Base-by-base conservation (phyloP, 1,139 yeast species). In the Hanseniaspora sp. region DNA sequence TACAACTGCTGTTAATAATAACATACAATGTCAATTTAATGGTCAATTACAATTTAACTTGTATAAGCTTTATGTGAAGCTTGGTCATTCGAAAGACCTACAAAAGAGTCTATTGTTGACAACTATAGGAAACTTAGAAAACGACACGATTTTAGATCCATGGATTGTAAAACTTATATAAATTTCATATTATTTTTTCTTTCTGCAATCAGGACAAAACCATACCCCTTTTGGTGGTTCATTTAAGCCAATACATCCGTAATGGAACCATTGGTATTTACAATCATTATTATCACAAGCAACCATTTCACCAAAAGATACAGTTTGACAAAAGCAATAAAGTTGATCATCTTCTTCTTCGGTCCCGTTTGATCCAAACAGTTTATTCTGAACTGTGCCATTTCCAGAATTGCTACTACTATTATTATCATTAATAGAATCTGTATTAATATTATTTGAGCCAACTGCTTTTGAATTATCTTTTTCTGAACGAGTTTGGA, bases 231-330 rank as follows among this genome's bases (percentile, higher is more conserved):
- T 78, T 0, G 90, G 88, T 2, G 86, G 85, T 38, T 77, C 74
- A 8, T 77, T 75, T 52, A 83, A 69, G 1, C 85, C 85, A 53
- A 83, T 86, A 72, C 92, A 83, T 56, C 76, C 73, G 74, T 85
- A 83, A 66, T 83, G 92, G 64, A 82, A 83, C 92, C 92, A 83
- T 63, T 81, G 86, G 59, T 70, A 75, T 59, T 78, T 74, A 68
- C 92, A 83, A 57, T 78, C 78, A 23, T 78, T 79, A 56, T 83
- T 82, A 63, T 83, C 92, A 65, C 92, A 83, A 0, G 87, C 88
- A 65, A 83, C 80, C 92, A 83, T 83, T 59, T 78, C 83, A 13
- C 90, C 90, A 67, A 75, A 81, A 1, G 86, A 79, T 0, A 80
- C 83, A 17, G 83, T 72, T 59, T 78, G 80, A 64, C 92, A 83